phyloP scores from a whole-genome alignment of 352 stramenopile genomes.

The Globisporangium paddicum region DNA sequence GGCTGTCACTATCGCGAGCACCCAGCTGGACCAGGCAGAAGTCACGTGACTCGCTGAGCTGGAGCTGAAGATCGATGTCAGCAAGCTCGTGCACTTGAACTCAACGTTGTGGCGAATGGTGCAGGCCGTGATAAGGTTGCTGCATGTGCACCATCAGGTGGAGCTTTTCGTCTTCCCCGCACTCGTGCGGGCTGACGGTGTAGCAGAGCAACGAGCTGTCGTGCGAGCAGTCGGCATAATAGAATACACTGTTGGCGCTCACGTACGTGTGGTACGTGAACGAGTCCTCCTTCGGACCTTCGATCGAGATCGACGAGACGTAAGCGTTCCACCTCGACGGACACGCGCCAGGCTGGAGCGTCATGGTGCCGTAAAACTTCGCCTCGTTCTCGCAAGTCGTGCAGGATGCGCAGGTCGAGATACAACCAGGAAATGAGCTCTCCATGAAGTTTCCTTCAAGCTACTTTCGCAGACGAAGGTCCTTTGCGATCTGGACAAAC shows the following conservation, averaged over 20 bases:
- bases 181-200: not conserved
- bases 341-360: not conserved
- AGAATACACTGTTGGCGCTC: not conserved
- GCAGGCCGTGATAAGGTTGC: not conserved
- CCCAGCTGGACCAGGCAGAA: not conserved
- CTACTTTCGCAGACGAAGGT: too few relatives aligned
- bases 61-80: not conserved
- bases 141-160: too few relatives aligned
- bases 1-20: not conserved
- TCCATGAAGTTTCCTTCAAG: not conserved
- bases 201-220: not conserved
- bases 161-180: too few relatives aligned
- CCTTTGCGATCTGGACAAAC: too few relatives aligned
- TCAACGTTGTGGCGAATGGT: not conserved
- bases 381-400: not conserved
- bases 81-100: not conserved
- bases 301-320: not conserved
- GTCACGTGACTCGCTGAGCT: not conserved
- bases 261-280: not conserved
- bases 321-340: not conserved
- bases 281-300: not conserved
- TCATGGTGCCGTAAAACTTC: not conserved
- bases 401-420: not conserved
- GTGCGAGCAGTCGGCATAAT: not conserved
- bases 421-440: not conserved